phyloP scores from a whole-genome alignment of 768 basidiomycete species.

The Termitomyces sp. region DNA sequence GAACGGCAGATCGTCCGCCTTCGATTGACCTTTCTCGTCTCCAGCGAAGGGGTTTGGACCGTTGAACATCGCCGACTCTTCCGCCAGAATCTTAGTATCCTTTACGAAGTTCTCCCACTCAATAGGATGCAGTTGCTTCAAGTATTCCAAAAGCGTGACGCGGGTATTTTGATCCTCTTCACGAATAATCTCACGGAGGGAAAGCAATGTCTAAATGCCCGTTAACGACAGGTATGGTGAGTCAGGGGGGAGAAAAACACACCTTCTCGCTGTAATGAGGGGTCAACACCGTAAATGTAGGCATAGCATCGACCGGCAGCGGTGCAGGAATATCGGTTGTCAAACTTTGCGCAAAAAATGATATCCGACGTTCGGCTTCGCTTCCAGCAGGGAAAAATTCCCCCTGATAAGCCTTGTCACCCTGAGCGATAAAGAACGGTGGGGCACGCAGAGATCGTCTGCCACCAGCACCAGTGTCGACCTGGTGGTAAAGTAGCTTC shows the following conservation, averaged over 20 bases:
- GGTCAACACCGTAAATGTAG: constrained; percentile 96
- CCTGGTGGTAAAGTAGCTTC: constrained; percentile 95
- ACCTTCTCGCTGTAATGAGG: constrained; percentile 99
- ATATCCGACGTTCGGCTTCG: constrained; percentile 96
- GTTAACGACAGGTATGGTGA: not conserved
- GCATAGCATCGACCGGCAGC: constrained; percentile 98
- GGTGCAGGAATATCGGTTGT: constrained; percentile 94
- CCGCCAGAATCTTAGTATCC: constrained; percentile 98
- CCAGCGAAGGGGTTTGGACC: constrained; percentile 65
- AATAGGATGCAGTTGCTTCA: constrained; percentile 96
- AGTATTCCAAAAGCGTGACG: constrained; percentile 94
- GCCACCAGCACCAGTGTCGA: constrained; percentile 73
- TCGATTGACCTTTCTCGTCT: constrained; percentile 78
- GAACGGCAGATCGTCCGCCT: constrained; percentile 92
- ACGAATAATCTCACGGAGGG: constrained; percentile 95
- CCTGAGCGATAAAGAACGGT: constrained; percentile 96
- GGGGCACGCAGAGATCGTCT: constrained; percentile 91
- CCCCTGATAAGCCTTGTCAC: constrained; percentile 70
- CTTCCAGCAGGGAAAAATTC: constrained; percentile 95
- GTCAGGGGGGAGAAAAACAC: constrained; percentile 11
- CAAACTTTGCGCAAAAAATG: constrained; percentile 97
- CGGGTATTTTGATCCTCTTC: constrained; percentile 97
- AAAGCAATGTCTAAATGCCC: constrained; percentile 72
- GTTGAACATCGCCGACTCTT: constrained; percentile 86
- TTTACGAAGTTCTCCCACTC: constrained; percentile 99